These are phyloP conservation scores for Termitomyces titanicus DNA, from an alignment of 768 basidiomycete genomes.

Conservation along the genomic window DNA sequence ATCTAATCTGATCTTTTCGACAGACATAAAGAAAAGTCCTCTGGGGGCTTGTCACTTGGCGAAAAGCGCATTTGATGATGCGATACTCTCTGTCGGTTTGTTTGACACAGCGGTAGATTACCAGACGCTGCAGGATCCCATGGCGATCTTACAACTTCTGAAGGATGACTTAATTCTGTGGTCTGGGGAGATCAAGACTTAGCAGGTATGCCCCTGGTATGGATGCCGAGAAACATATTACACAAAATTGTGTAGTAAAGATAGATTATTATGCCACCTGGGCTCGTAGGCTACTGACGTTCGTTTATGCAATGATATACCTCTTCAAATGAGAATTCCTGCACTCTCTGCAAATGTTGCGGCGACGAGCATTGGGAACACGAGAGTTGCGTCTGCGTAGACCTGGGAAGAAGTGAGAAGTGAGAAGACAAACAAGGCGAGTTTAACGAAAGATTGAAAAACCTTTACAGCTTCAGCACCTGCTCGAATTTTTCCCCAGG, in stretches of 20 bases:
- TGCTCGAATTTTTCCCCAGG: slow-evolving; percentile 97
- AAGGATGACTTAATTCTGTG: slow-evolving; percentile 85
- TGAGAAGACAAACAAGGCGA: slow-evolving; percentile 4
- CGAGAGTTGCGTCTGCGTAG: slow-evolving; percentile 95
- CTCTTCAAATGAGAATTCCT: background rate
- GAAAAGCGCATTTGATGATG: slow-evolving; percentile 91
- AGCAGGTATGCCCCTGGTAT: background rate
- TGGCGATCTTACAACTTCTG: slow-evolving; percentile 80
- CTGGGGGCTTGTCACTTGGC: slow-evolving; percentile 86
- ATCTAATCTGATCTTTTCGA: background rate
- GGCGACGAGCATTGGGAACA: slow-evolving; percentile 93
- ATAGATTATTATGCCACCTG: background rate
- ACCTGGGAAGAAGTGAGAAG: slow-evolving; percentile 38
- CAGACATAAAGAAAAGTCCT: slow-evolving; percentile 78
- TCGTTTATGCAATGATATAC: background rate
- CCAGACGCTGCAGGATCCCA: slow-evolving; percentile 60
- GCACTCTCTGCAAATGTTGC: slow-evolving; percentile 77
- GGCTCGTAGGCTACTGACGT: background rate
- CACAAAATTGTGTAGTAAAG: too few relatives aligned
- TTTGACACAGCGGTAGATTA: slow-evolving; percentile 34
- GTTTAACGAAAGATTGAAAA: background rate
- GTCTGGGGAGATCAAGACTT: slow-evolving; percentile 66
- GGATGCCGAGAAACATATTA: too few relatives aligned
- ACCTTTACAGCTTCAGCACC: slow-evolving; percentile 84
- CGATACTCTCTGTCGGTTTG: slow-evolving; percentile 60